phyloP scores from a whole-genome alignment of 2,329 filamentous ascomycete genomes.

The Paracoccidioides lutzii region DNA sequence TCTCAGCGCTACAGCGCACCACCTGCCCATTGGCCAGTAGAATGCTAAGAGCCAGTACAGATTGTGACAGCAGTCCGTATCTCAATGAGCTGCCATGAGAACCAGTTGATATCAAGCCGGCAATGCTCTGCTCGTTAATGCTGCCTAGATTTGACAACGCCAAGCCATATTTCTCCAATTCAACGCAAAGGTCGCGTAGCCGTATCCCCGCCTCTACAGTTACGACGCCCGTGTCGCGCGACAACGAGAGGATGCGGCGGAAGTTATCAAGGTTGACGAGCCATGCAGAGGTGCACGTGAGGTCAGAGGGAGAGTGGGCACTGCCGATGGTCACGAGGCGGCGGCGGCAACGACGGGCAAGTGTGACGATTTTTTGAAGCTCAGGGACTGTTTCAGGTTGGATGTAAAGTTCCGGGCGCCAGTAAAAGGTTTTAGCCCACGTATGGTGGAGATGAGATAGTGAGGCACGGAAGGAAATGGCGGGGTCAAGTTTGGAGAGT shows the following conservation, averaged over 20 bases:
- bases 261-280: conserved; percentile 85
- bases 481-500: conserved; percentile 45
- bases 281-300: conserved; percentile 91
- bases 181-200: conserved; percentile 57
- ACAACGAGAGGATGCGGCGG: conserved; percentile 56
- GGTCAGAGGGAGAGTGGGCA: conserved; percentile 78
- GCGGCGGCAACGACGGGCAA: conserved; percentile 69
- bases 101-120: conserved; percentile 81
- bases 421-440: conserved; percentile 89
- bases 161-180: conserved; percentile 59
- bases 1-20: conserved; percentile 52
- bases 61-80: conserved; percentile 75
- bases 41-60: conserved; percentile 60
- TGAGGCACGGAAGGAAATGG: conserved; percentile 63
- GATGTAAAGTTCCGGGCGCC: conserved; percentile 79
- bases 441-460: conserved; percentile 69
- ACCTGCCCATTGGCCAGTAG: conserved; percentile 70
- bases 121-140: conserved; percentile 88
- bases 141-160: conserved; percentile 87
- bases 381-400: conserved; percentile 67
- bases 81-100: conserved; percentile 80
- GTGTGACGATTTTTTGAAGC: conserved; percentile 67
- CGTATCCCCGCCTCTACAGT: conserved; percentile 82
- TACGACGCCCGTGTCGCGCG: conserved; percentile 52
- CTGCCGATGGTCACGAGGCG: conserved; percentile 79